A percentile compares a stretch with the other conserved stretches of the same genome.
Evolutionary conservation across 2,329 filamentous ascomycete genomes (phyloP).

Genomic region (Colletotrichum tropicale): DNA sequence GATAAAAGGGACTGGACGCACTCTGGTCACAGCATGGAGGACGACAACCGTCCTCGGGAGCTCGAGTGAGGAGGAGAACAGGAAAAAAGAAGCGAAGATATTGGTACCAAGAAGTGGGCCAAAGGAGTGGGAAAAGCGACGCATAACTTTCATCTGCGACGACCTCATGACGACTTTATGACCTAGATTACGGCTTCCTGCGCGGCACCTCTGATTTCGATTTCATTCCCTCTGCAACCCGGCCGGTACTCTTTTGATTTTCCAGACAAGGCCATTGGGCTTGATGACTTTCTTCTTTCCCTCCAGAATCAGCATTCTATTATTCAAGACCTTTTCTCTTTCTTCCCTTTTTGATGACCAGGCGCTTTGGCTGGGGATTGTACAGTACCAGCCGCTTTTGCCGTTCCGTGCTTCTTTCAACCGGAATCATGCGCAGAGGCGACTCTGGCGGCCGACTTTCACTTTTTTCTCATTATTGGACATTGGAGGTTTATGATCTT

Average conservation of each 20-base stretch:
- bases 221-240: neutral
- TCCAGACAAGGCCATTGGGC: neutral
- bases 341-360: neutral
- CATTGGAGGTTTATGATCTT: neutral
- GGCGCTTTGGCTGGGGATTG: slow-evolving; percentile 16
- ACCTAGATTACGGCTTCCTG: slow-evolving; percentile 22
- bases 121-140: slow-evolving; percentile 24
- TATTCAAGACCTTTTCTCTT: neutral
- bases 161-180: slow-evolving; percentile 24
- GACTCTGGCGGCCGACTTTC: slow-evolving; percentile 14
- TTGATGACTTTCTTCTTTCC: neutral
- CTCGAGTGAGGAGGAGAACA: neutral
- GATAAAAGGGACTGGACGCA: slow-evolving; percentile 41
- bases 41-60: neutral
- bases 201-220: slow-evolving; percentile 17
- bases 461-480: neutral
- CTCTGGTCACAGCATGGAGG: slow-evolving; percentile 21
- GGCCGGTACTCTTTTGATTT: slow-evolving; percentile 19
- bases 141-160: slow-evolving; percentile 25
- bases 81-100: neutral
- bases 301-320: neutral
- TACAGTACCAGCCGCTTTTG: slow-evolving; percentile 14
- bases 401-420: neutral
- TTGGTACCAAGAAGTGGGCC: neutral
- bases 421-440: slow-evolving; percentile 7